Conservation (phyloP, 164 flowering plant genomes). For the Euptelea pleiosperma region DNA sequence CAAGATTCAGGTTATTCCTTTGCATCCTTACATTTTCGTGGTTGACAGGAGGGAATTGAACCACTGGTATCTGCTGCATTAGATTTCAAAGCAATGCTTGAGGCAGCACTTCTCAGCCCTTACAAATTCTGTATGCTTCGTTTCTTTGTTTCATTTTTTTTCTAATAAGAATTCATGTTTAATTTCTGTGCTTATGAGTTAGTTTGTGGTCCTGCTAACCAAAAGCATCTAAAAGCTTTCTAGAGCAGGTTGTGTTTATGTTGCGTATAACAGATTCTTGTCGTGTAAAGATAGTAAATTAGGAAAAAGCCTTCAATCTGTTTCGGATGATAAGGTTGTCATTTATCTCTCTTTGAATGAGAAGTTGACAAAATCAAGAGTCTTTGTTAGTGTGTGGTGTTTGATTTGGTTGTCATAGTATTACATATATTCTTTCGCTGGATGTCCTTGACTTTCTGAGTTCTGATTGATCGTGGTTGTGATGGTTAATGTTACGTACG, state of each 20-base stretch:
- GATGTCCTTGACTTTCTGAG: too few species aligned
- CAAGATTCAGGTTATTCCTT: not conserved
- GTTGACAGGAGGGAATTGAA: constrained; percentile 22
- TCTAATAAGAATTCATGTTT: too few species aligned
- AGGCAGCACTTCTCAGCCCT: constrained; percentile 34
- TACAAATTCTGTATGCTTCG: constrained; percentile 28
- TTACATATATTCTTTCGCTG: too few species aligned
- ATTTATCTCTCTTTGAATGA: too few species aligned
- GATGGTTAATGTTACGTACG: too few species aligned
- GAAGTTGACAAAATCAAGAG: not conserved
- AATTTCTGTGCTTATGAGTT: too few species aligned
- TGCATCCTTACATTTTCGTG: not conserved
- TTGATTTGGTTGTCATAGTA: too few species aligned
- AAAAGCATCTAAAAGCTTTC: not conserved
- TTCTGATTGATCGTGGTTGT: too few species aligned
- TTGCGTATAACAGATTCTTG: too few species aligned
- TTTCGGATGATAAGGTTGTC: not conserved
- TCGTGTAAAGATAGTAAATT: too few species aligned
- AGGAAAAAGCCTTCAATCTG: not conserved
- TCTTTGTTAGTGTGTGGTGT: too few species aligned
- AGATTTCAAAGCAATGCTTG: constrained; percentile 37
- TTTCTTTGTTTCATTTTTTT: not conserved
- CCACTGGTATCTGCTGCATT: constrained; percentile 32
- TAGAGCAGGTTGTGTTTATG: too few species aligned
- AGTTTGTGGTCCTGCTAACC: not conserved